These are phyloP conservation scores for Mitragyna speciosa DNA, from an alignment of 257 asterid species.

Conservation along the genomic window DNA sequence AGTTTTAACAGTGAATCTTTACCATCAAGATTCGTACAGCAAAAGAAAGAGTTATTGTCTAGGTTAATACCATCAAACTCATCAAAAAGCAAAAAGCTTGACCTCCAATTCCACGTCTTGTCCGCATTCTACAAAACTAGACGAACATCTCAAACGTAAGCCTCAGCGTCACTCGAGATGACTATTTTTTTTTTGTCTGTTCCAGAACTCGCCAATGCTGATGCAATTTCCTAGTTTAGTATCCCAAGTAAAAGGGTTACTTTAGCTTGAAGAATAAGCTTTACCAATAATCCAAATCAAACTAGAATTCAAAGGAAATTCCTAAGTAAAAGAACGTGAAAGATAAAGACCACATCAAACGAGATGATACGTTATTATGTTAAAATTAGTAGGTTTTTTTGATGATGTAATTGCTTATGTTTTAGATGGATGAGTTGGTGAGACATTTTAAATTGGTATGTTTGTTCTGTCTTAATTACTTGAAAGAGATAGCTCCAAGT, in stretches of 20 bases:
- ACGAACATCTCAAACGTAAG: neutral
- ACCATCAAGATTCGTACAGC: neutral
- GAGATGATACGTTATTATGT: neutral
- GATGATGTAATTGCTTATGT: slow-evolving; percentile 39
- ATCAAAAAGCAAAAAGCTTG: too few species aligned
- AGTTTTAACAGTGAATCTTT: neutral
- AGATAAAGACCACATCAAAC: neutral
- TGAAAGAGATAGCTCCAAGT: slow-evolving; percentile 23
- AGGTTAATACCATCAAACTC: too few species aligned
- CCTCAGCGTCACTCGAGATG: neutral
- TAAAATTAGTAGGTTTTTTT: neutral
- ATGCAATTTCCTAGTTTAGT: slow-evolving; percentile 5
- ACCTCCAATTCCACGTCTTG: too few species aligned
- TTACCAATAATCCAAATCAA: neutral
- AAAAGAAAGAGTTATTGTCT: neutral
- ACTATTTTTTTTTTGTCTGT: neutral
- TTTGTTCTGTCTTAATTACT: neutral
- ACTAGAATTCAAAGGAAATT: neutral
- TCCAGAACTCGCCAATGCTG: slow-evolving; percentile 18
- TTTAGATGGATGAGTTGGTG: slow-evolving; percentile 20
- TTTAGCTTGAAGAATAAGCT: slow-evolving; percentile 23
- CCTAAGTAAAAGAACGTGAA: too few species aligned
- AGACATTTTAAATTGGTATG: neutral
- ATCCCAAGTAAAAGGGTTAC: slow-evolving; percentile 11
- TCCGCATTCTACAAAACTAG: neutral